Conservation (phyloP, 805 yeast species). For the Barnettozyma pratensis region DNA sequence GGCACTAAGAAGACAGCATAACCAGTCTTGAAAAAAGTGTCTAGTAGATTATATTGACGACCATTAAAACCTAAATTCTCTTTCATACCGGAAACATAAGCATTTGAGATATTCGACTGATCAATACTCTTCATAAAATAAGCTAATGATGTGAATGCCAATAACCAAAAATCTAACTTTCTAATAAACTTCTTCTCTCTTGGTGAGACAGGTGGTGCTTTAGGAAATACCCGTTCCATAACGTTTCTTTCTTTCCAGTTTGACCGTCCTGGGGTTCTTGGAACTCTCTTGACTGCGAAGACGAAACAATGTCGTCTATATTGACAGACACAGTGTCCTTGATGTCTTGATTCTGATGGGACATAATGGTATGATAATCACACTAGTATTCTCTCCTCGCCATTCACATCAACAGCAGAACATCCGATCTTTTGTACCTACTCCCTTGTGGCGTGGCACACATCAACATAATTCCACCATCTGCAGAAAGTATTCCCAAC, state of each 20-base stretch:
- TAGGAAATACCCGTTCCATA: background rate
- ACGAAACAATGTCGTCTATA: background rate
- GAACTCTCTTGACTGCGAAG: background rate
- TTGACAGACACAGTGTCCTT: background rate
- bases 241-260: background rate
- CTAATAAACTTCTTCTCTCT: conserved; percentile 25
- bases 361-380: too few relatives aligned
- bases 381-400: too few relatives aligned
- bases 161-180: background rate
- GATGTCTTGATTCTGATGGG: background rate
- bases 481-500: too few relatives aligned
- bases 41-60: conserved; percentile 29
- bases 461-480: too few relatives aligned
- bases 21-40: conserved; percentile 59
- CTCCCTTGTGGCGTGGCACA: too few relatives aligned
- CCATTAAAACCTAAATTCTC: conserved; percentile 45
- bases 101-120: conserved; percentile 28
- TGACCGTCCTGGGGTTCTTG: too few relatives aligned
- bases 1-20: conserved; percentile 61
- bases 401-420: too few relatives aligned
- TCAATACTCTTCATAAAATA: conserved; percentile 6
- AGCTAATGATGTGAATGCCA: conserved; percentile 4
- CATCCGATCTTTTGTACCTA: too few relatives aligned
- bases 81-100: conserved; percentile 49
- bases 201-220: background rate